Conservation (phyloP, 1,284 basidiomycete genomes). For the Irpex rosettiformis region DNA sequence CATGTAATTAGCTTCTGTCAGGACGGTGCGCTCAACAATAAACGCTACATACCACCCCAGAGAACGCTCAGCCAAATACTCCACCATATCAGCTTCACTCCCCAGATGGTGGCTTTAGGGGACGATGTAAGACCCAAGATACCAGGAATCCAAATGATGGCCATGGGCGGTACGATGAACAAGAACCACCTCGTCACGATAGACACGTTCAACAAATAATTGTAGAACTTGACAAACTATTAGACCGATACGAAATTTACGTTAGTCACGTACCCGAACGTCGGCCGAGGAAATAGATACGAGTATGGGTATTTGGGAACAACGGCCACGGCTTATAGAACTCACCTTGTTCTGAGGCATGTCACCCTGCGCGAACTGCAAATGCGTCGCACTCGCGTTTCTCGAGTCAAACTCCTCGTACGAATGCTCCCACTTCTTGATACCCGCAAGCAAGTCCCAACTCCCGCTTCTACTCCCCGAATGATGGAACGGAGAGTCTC, state of each 20-base stretch:
- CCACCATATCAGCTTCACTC: conserved; percentile 76
- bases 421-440: conserved; percentile 50
- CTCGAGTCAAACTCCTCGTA: conserved; percentile 59
- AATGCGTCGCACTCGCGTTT: conserved; percentile 49
- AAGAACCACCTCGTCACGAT: conserved; percentile 80
- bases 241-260: not conserved
- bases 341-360: conserved; percentile 50
- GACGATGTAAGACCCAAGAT: conserved; percentile 68
- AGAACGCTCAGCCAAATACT: conserved; percentile 80
- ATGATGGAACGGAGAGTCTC: conserved; percentile 10
- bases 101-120: conserved; percentile 53
- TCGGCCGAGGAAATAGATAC: not conserved
- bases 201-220: conserved; percentile 74
- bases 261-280: not conserved
- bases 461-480: conserved; percentile 29
- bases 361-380: conserved; percentile 64
- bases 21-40: not conserved
- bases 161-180: conserved; percentile 74
- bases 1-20: conserved; percentile 5
- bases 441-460: conserved; percentile 53
- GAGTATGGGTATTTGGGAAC: too few species aligned
- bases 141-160: conserved; percentile 72
- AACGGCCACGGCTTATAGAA: too few species aligned
- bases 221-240: conserved; percentile 59
- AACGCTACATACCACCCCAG: conserved; percentile 57